Evolutionary conservation across 2,329 filamentous ascomycete genomes (phyloP).

Genomic region (Ambrosiella beaveri): DNA sequence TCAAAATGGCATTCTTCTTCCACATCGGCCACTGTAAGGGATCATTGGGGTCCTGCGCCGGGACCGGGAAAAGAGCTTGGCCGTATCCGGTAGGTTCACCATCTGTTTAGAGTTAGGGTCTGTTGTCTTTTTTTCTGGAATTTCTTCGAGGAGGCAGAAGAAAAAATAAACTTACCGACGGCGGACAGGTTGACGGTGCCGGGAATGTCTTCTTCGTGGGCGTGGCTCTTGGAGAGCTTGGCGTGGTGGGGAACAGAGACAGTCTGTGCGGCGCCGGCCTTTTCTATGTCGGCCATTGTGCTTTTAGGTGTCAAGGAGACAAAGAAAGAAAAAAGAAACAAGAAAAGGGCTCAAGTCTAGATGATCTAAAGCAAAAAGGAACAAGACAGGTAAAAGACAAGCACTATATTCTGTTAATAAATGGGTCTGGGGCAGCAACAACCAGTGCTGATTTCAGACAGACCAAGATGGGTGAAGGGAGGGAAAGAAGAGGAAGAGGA

Average conservation of each 20-base stretch:
- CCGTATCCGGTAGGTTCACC: conserved; percentile 42
- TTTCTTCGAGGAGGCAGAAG: neutral
- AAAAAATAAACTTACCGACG: conserved; percentile 15
- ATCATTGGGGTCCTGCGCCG: conserved; percentile 43
- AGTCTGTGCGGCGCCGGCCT: neutral
- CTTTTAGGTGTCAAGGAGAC: neutral
- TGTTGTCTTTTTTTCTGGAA: neutral
- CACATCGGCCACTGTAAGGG: conserved; percentile 38
- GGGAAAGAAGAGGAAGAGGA: neutral
- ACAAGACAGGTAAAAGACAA: neutral
- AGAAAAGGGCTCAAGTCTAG: neutral
- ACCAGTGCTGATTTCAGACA: neutral
- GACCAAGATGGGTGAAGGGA: neutral
- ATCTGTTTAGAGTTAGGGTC: conserved; percentile 21
- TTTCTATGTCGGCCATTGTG: conserved; percentile 6
- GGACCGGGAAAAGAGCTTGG: conserved; percentile 43
- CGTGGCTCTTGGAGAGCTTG: conserved; percentile 25
- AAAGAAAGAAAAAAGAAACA: neutral
- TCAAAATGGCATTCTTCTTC: conserved; percentile 40
- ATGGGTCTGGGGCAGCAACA: neutral
- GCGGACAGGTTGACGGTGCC: conserved; percentile 36
- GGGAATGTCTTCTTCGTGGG: conserved; percentile 36
- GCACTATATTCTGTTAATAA: neutral
- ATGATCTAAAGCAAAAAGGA: neutral
- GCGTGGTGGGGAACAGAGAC: neutral